A percentile compares a stretch with the other conserved stretches of the same genome.
These are phyloP conservation scores for Nematocida sp. DNA, from an alignment of 371 early-diverging fungal genomes.

Conservation along the genomic window DNA sequence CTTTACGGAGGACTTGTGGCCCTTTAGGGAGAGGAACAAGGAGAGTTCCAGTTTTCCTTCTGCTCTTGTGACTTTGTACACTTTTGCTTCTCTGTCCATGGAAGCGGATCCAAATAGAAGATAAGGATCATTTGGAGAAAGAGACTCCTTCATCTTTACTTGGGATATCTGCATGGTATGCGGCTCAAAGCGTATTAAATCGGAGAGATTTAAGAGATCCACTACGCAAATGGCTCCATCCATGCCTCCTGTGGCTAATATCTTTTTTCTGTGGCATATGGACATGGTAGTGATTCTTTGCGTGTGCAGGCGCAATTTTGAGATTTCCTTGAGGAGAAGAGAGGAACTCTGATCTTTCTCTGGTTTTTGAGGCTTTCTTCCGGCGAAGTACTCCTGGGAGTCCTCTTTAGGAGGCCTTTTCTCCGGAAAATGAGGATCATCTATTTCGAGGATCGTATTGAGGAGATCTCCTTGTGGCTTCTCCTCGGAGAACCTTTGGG, in stretches of 20 bases:
- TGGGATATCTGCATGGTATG: slow-evolving; percentile 53
- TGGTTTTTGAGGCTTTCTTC: not conserved
- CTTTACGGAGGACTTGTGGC: slow-evolving; percentile 49
- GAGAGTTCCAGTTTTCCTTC: slow-evolving; percentile 23
- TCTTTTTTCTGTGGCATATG: slow-evolving; percentile 43
- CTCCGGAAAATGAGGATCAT: too few relatives aligned
- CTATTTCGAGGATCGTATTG: slow-evolving; percentile 51
- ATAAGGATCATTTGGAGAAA: not conserved
- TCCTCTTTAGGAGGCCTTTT: too few relatives aligned
- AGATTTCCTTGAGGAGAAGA: slow-evolving; percentile 23
- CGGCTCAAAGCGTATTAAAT: slow-evolving; percentile 45
- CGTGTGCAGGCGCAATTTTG: slow-evolving; percentile 31
- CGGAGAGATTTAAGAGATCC: slow-evolving; percentile 23
- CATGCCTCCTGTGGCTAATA: slow-evolving; percentile 32
- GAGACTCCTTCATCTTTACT: slow-evolving; percentile 32
- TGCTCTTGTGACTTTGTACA: slow-evolving; percentile 39
- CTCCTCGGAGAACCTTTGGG: not conserved
- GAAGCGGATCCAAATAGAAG: slow-evolving; percentile 49
- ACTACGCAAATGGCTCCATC: slow-evolving; percentile 49
- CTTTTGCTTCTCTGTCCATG: slow-evolving; percentile 51
- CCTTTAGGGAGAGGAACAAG: slow-evolving; percentile 30
- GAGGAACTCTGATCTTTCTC: not conserved
- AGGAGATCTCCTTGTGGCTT: slow-evolving; percentile 33
- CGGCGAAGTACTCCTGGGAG: not conserved
- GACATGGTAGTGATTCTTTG: slow-evolving; percentile 49